Evolutionary conservation across 202 grass and related monocot species (phyloP), one percentile per base, ranked within the genome.

Genomic region (Setaria viridis): DNA sequence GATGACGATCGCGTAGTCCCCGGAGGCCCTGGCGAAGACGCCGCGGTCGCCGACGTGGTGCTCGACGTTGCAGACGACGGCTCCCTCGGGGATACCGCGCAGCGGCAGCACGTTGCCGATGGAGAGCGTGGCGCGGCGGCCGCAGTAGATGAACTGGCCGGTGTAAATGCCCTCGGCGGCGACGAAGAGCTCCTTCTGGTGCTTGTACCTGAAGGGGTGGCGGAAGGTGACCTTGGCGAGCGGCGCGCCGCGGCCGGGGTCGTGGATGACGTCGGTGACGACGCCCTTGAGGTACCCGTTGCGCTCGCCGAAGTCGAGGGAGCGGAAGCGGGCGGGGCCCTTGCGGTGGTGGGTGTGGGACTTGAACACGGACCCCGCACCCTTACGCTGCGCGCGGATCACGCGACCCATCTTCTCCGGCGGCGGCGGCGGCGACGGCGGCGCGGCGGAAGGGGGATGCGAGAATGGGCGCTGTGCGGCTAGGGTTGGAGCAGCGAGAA

Each of bases 261-360:
- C 95, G 60, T 98, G 95, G 87, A 98, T 90, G 69, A 98, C 87
- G 35, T 98, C 95, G 62, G 92, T 98, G 58, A 98, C 82, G 11
- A 98, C 95, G 57, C 95, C 95, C 82, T 95, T 95, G 47, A 98
- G 87, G 55, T 98, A 98, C 3, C 95, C 95, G 45, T 98, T 95
- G 63, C 95, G 89, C 95, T 98, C 95, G 91, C 95, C 95, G 72
- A 91, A 95, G 83, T 98, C 95, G 69, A 98, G 95, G 43, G 91
- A 91, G 16, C 95, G 91, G 82, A 98, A 98, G 2, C 95, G 80
- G 19, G 95, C 95, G 0, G 95, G 89, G 3, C 95, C 95, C 87
- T 98, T 98, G 79, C 95, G 95, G 91, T 98, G 95, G 95, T 98
- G 95, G 13, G 95, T 98, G 89, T 98, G 95, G 6, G 95, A 98